Evolutionary conservation across 2,329 filamentous ascomycete genomes (phyloP).

Genomic region (Cercospora zeae-maydis): DNA sequence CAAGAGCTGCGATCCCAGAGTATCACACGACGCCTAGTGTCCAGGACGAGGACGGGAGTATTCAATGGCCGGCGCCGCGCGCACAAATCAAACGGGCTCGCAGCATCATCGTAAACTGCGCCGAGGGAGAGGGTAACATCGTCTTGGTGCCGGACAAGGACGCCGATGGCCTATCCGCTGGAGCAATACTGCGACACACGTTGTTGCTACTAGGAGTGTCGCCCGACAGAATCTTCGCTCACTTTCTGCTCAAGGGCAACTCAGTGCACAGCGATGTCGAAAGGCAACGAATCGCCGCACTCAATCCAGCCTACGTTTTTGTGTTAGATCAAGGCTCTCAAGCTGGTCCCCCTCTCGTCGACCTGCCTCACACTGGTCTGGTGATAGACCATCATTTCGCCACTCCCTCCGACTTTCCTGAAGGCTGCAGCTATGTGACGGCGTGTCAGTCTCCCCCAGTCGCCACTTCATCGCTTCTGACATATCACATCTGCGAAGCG

Average conservation of each 20-base stretch:
- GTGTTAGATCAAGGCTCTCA: conserved; percentile 64
- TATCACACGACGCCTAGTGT: conserved; percentile 46
- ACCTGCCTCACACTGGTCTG: conserved; percentile 50
- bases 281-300: conserved; percentile 49
- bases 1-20: conserved; percentile 40
- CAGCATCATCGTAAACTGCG: conserved; percentile 57
- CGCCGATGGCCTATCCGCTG: conserved; percentile 63
- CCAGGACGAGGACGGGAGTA: conserved; percentile 45
- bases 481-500: conserved; percentile 59
- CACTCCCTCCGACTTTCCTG: conserved; percentile 56
- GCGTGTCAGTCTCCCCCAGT: conserved; percentile 64
- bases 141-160: conserved; percentile 67
- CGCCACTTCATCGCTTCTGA: conserved; percentile 61
- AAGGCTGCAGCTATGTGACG: conserved; percentile 54
- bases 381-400: conserved; percentile 64
- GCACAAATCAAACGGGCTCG: conserved; percentile 55
- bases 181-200: conserved; percentile 60
- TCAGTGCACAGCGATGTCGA: conserved; percentile 57
- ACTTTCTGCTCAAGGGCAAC: conserved; percentile 58
- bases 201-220: conserved; percentile 57
- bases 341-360: conserved; percentile 52
- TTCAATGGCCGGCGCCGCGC: conserved; percentile 60
- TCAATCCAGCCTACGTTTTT: conserved; percentile 57
- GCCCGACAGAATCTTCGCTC: conserved; percentile 52
- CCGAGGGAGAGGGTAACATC: conserved; percentile 48